Percentiles rank a stretch among this genome's conserved stretches.
phyloP scores from a whole-genome alignment of 352 stramenopile genomes.

The Peronosclerospora sorghi region DNA sequence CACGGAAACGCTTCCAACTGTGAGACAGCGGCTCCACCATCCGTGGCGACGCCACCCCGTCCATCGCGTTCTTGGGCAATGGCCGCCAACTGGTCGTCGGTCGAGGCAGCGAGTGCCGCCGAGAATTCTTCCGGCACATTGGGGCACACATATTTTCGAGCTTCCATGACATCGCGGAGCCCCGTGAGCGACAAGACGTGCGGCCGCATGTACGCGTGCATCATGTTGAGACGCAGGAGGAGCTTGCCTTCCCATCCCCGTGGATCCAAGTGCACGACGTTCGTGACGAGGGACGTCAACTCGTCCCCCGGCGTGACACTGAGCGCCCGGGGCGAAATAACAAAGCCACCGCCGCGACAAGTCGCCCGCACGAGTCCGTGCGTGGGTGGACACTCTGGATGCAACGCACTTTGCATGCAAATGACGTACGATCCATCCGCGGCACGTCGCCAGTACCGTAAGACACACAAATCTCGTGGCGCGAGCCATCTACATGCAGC shows the following conservation, averaged over 20 bases:
- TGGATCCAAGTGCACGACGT: conserved; percentile 61
- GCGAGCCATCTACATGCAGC: conserved; percentile 36
- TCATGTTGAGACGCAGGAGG: conserved; percentile 41
- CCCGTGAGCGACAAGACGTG: conserved; percentile 49
- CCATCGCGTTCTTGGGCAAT: conserved; percentile 4
- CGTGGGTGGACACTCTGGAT: conserved; percentile 58
- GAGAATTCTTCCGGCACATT: conserved; percentile 59
- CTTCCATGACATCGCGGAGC: conserved; percentile 61
- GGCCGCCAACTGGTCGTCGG: conserved; percentile 16
- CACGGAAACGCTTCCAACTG: conserved; percentile 36
- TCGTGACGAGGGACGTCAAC: conserved; percentile 54
- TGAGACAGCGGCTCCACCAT: conserved; percentile 10
- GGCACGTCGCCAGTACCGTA: conserved; percentile 61
- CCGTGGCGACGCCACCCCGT: conserved; percentile 6
- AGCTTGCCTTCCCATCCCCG: conserved; percentile 52
- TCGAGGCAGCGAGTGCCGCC: conserved; percentile 24
- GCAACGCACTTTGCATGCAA: conserved; percentile 62
- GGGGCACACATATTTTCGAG: conserved; percentile 59
- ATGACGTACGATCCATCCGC: conserved; percentile 71
- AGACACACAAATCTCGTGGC: conserved; percentile 51
- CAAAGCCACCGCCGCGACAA: conserved; percentile 51
- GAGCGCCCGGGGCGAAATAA: conserved; percentile 36
- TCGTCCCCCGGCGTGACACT: conserved; percentile 28
- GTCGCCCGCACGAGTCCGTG: conserved; percentile 47
- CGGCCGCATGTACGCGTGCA: conserved; percentile 47